Percentiles rank a stretch among this genome's conserved stretches.
Conservation (phyloP, 371 early-diverging fungal species). For the Gilbertella persicaria region DNA sequence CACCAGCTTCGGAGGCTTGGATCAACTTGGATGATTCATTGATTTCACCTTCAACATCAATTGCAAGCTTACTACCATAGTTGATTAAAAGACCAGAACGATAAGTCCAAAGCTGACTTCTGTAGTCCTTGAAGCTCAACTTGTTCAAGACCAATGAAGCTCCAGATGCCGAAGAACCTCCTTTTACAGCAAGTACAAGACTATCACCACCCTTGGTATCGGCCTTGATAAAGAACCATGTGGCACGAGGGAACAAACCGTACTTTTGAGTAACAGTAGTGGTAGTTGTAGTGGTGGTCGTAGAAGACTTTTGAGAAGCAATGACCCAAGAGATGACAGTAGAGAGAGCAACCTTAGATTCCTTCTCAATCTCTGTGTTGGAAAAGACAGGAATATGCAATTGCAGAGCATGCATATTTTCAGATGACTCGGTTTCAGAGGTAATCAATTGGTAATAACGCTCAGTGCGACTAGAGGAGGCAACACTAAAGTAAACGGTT, state of each 20-base stretch:
- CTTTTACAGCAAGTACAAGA: conserved; percentile 34
- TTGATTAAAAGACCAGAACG: conserved; percentile 53
- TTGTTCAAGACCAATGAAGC: conserved; percentile 25
- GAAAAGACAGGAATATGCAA: conserved; percentile 36
- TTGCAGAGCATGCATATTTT: conserved; percentile 18
- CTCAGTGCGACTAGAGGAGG: background rate
- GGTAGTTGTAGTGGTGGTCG: conserved; percentile 6
- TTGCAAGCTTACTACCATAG: conserved; percentile 49
- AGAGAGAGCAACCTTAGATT: conserved; percentile 27
- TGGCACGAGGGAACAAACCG: conserved; percentile 39
- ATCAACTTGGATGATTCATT: conserved; percentile 18
- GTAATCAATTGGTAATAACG: conserved; percentile 3
- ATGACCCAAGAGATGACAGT: conserved; percentile 27
- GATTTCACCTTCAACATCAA: conserved; percentile 36
- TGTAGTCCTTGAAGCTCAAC: conserved; percentile 36
- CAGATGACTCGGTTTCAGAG: background rate
- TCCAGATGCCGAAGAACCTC: conserved; percentile 13
- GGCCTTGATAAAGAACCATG: conserved; percentile 46
- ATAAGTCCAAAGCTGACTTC: conserved; percentile 55
- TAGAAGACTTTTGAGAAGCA: conserved; percentile 22
- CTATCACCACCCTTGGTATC: conserved; percentile 17
- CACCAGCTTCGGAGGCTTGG: conserved; percentile 25
- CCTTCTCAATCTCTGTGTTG: conserved; percentile 25
- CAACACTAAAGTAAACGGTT: conserved; percentile 27
- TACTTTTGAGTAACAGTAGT: conserved; percentile 16